Evolutionary conservation across 2,329 filamentous ascomycete species (phyloP), one percentile per base, ranked within the genome.

Genomic region (Proliferodiscus dingleyae): DNA sequence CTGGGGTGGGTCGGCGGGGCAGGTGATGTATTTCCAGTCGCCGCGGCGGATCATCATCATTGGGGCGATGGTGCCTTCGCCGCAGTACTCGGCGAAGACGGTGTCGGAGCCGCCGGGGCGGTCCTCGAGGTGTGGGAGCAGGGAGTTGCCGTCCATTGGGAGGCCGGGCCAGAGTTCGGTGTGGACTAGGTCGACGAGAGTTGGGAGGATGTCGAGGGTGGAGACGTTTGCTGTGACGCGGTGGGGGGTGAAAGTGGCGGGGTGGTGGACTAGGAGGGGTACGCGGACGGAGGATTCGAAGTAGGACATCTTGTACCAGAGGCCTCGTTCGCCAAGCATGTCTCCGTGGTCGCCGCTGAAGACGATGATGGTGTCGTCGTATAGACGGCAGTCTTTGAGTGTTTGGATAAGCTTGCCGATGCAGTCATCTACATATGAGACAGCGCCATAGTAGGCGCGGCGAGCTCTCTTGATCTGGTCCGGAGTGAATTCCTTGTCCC

Each of bases 261-360:
- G 90, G 59, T 90, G 81, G 66, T 89, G 84, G 64, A 95, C 77
- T 54, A 96, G 74, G 63, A 96, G 82, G 1, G 90, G 90, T 18
- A 96, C 90, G 22, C 90, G 85, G 37, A 89, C 88, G 10, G 89
- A 95, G 32, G 84, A 84, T 74, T 96, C 90, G 60, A 89, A 95
- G 77, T 93, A 96, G 62, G 81, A 89, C 90, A 96, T 96, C 76
- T 96, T 96, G 74, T 95, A 90, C 90, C 90, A 96, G 37, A 96
- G 72, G 5, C 87, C 86, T 43, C 89, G 83, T 72, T 96, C 90
- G 48, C 90, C 90, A 6, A 96, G 78, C 90, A 96, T 96, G 67
- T 96, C 90, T 45, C 90, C 90, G 62, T 96, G 90, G 64, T 96
- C 90, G 36, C 90, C 89, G 47, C 85, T 90, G 69, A 96, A 96